Percentiles rank a stretch among this genome's conserved stretches.
phyloP scores from a whole-genome alignment of 2,329 filamentous ascomycete species.

The Fusarium sp. region DNA sequence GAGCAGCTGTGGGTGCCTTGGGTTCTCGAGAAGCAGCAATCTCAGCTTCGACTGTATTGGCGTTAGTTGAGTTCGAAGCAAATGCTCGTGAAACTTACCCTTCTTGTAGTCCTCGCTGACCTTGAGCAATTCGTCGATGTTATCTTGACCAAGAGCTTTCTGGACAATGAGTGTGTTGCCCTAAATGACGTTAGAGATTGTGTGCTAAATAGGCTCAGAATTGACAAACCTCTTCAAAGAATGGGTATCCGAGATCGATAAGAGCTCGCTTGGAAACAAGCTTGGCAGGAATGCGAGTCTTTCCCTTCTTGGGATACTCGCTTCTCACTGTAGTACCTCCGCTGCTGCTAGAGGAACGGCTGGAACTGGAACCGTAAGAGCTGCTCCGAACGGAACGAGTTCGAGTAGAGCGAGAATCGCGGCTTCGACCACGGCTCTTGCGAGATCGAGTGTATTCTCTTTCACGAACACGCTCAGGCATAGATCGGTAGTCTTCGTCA shows the following conservation, averaged over 20 bases:
- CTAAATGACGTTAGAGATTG: slow-evolving; percentile 55
- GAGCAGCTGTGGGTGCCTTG: slow-evolving; percentile 42
- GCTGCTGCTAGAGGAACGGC: slow-evolving; percentile 59
- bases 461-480: slow-evolving; percentile 69
- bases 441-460: slow-evolving; percentile 66
- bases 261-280: slow-evolving; percentile 84
- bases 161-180: slow-evolving; percentile 84
- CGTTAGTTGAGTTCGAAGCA: not conserved
- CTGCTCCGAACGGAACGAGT: slow-evolving; percentile 55
- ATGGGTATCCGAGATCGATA: slow-evolving; percentile 87
- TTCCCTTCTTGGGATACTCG: slow-evolving; percentile 84
- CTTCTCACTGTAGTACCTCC: slow-evolving; percentile 64
- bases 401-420: slow-evolving; percentile 54
- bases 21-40: slow-evolving; percentile 26
- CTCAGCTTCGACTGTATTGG: slow-evolving; percentile 25
- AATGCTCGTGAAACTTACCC: slow-evolving; percentile 52
- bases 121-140: slow-evolving; percentile 90
- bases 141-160: slow-evolving; percentile 86
- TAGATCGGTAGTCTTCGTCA: slow-evolving; percentile 77
- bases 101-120: slow-evolving; percentile 81
- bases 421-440: slow-evolving; percentile 53
- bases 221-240: slow-evolving; percentile 79
- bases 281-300: slow-evolving; percentile 85
- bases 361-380: slow-evolving; percentile 58
- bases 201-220: rapidly evolving